phyloP scores from a whole-genome alignment of 306 rosid genomes.

The Quercus ilex region DNA sequence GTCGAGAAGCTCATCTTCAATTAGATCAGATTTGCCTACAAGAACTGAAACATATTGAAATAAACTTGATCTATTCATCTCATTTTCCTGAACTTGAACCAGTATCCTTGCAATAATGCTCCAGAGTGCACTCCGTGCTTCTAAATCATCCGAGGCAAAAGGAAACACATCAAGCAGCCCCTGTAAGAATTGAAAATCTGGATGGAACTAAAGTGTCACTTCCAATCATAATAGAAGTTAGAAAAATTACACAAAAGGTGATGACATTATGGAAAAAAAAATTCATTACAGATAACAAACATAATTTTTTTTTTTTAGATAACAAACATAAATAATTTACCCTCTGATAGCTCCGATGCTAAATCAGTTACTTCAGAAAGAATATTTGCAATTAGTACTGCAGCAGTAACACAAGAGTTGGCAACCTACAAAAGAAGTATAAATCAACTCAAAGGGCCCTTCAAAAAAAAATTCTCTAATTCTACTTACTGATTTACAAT shows the following conservation, averaged over 20 bases:
- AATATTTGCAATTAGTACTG: slow-evolving; percentile 80
- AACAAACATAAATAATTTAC: slow-evolving; percentile 34
- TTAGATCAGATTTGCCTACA: slow-evolving; percentile 61
- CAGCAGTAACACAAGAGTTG: slow-evolving; percentile 77
- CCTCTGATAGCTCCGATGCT: slow-evolving; percentile 53
- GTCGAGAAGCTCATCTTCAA: slow-evolving; percentile 87
- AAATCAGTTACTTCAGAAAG: slow-evolving; percentile 60
- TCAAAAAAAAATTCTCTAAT: not conserved
- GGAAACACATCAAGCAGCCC: slow-evolving; percentile 85
- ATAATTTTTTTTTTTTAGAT: not conserved
- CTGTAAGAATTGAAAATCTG: slow-evolving; percentile 63
- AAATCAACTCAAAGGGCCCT: not conserved
- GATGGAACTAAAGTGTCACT: slow-evolving; percentile 28
- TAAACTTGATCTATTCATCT: slow-evolving; percentile 51
- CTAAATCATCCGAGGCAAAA: slow-evolving; percentile 75
- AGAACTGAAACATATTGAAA: slow-evolving; percentile 50
- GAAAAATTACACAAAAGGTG: not conserved
- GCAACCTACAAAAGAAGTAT: slow-evolving; percentile 57
- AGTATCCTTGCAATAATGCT: slow-evolving; percentile 63
- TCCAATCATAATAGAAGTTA: not conserved
- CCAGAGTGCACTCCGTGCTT: slow-evolving; percentile 89
- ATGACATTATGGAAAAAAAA: not conserved
- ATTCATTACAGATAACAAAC: not conserved
- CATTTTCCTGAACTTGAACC: slow-evolving; percentile 53
- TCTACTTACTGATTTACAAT: not conserved